Percentiles rank a stretch among this genome's conserved stretches.
Evolutionary conservation across 2,329 filamentous ascomycete species (phyloP).

Genomic region (Clarireedia sp.): DNA sequence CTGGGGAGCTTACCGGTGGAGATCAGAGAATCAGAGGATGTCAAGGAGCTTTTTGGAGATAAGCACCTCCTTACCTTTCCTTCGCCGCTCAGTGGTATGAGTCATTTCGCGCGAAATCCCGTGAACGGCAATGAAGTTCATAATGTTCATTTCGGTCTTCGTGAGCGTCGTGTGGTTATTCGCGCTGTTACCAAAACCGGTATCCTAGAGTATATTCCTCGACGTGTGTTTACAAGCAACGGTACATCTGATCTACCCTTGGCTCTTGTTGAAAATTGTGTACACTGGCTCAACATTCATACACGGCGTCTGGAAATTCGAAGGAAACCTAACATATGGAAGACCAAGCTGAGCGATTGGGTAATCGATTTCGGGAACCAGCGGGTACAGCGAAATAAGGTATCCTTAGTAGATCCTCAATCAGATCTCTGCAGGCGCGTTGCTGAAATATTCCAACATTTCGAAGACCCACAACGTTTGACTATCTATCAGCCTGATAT

Average conservation of each 20-base stretch:
- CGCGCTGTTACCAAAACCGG: slow-evolving; percentile 31
- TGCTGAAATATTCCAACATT: too few species aligned
- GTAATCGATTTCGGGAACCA: too few species aligned
- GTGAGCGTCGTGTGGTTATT: slow-evolving; percentile 35
- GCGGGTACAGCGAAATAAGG: too few species aligned
- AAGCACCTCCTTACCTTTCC: slow-evolving; percentile 44
- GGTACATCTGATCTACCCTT: too few species aligned
- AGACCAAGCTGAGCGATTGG: too few species aligned
- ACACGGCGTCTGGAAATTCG: too few species aligned
- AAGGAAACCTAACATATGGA: not conserved
- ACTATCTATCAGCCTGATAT: too few species aligned
- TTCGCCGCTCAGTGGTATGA: slow-evolving; percentile 46
- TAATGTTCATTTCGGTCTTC: slow-evolving; percentile 48
- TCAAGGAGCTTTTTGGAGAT: slow-evolving; percentile 46
- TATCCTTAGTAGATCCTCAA: too few species aligned
- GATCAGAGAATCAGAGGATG: slow-evolving; percentile 35
- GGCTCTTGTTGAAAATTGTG: too few species aligned
- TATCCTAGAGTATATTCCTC: slow-evolving; percentile 22
- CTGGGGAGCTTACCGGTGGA: slow-evolving; percentile 46
- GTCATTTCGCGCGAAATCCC: slow-evolving; percentile 33
- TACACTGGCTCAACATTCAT: too few species aligned
- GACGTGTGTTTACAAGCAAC: not conserved
- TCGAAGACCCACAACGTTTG: too few species aligned
- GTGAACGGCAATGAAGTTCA: slow-evolving; percentile 39
- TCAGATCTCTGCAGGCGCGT: too few species aligned